These are phyloP conservation scores for Calonectria fujianensis DNA, from an alignment of 2,329 filamentous ascomycete species.

Conservation along the genomic window DNA sequence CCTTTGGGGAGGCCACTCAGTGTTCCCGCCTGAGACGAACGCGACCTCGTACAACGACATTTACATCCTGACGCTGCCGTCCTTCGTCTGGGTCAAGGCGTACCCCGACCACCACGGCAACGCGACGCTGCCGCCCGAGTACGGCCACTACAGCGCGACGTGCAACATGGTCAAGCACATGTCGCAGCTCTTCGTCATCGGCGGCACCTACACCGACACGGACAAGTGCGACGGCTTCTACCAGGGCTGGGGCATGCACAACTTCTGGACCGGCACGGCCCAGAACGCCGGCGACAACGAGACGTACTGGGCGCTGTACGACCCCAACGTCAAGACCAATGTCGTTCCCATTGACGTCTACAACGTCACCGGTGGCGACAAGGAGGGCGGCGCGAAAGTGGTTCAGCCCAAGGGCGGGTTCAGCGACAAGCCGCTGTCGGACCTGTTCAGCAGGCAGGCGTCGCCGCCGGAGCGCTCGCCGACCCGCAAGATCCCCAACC, in stretches of 20 bases:
- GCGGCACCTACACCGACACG: conserved; percentile 71
- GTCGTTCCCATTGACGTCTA: conserved; percentile 29
- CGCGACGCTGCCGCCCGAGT: conserved; percentile 55
- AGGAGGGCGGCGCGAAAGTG: conserved; percentile 10
- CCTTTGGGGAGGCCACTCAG: conserved; percentile 73
- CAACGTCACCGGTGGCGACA: conserved; percentile 24
- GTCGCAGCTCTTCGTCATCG: conserved; percentile 76
- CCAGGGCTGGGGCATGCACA: conserved; percentile 71
- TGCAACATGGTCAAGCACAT: conserved; percentile 70
- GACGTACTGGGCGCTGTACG: conserved; percentile 69
- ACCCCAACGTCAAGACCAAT: conserved; percentile 56
- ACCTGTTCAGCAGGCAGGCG: not conserved
- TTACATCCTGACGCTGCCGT: conserved; percentile 65
- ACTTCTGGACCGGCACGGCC: conserved; percentile 69
- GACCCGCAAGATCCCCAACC: conserved; percentile 7
- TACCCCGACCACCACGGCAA: conserved; percentile 63
- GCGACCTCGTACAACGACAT: conserved; percentile 73
- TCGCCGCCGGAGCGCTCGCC: conserved; percentile 11
- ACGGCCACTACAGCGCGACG: conserved; percentile 70
- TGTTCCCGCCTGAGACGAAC: conserved; percentile 58
- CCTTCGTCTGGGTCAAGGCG: conserved; percentile 75
- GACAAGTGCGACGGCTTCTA: conserved; percentile 66
- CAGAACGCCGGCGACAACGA: conserved; percentile 62
- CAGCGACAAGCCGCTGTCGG: conserved; percentile 21
- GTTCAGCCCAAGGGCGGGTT: conserved; percentile 24